Base-by-base conservation (phyloP, 768 basidiomycete species). In the Tricholoma matsutake region DNA sequence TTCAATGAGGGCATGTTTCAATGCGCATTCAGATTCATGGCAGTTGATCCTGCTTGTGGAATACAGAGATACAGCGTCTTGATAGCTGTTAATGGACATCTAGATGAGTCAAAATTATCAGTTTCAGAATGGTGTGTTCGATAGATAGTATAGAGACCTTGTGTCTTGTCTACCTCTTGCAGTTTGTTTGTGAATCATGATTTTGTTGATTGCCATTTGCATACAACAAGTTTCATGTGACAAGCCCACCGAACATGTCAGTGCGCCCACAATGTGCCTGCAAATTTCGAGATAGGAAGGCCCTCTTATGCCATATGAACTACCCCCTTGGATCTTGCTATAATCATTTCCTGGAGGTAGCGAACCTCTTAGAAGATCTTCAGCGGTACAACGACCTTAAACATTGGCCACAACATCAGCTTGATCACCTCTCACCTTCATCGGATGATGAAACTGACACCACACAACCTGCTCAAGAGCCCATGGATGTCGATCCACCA, bases 301-400 rank as follows among this genome's bases (percentile, higher is more conserved):
- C 54, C 54, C 18, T 54, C 31, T 35, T 54, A 39, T 54, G 32
- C 54, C 54, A 54, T 54, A 34, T 54, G n/a, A 54, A 54, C 54
- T 39, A 54, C n/a, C 31, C 28, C 14, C 54, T 34, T 31, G 32
- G 54, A 31, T 35, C 54, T 34, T 54, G 54, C 54, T 39, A 20
- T 34, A 39, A 39, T 31, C 37, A 54, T 13, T 34, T 39, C 31
- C 54, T 20, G 37, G 18, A 54, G 18, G 13, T 54, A n/a, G 32
- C 54, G 20, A 34, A 34, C 31, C 18, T 54, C 32, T 54, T 39
- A 54, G 32, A 54, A 54, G 54, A 54, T 34, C 31, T 54, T 39
- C 18, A 14, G n/a, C n/a, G 22, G 37, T 54, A 54, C 54, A 34
- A 35, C 5, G 16, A 51, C 32, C 54, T 39, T 34, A 54, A 54